A percentile compares a stretch with the other conserved stretches of the same genome.
phyloP scores from a whole-genome alignment of 164 flowering plant species.

The Aristolochia contorta region DNA sequence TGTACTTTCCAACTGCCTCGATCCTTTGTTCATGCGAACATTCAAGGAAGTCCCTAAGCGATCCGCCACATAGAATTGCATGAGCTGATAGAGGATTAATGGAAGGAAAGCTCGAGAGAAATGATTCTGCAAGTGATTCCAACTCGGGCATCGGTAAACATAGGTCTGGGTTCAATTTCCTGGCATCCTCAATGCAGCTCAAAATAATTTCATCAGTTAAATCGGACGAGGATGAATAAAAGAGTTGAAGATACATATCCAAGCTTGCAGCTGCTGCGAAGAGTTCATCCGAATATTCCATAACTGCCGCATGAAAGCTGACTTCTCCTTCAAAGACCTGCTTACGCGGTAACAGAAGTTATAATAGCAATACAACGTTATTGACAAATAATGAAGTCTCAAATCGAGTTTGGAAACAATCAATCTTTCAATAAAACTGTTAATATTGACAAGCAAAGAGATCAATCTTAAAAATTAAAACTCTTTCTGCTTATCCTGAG shows the following conservation, averaged over 20 bases:
- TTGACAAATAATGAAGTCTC: no score
- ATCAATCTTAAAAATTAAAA: no score
- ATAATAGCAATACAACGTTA: no score
- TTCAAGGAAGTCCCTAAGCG: slow-evolving; percentile 51
- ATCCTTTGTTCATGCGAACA: slow-evolving; percentile 33
- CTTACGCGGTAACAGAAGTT: background rate
- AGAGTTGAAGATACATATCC: slow-evolving; percentile 72
- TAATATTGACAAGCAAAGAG: no score
- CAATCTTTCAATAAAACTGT: no score
- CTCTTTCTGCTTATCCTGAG: no score
- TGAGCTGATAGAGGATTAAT: slow-evolving; percentile 88
- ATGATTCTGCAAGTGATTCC: slow-evolving; percentile 84
- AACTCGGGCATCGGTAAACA: slow-evolving; percentile 75
- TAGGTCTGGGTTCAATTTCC: slow-evolving; percentile 25
- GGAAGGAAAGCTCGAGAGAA: slow-evolving; percentile 81
- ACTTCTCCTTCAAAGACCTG: slow-evolving; percentile 91
- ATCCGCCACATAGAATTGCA: slow-evolving; percentile 54
- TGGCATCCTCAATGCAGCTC: slow-evolving; percentile 40
- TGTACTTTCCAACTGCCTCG: slow-evolving; percentile 35
- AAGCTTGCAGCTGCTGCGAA: slow-evolving; percentile 90
- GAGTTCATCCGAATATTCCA: slow-evolving; percentile 90
- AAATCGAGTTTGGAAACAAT: no score
- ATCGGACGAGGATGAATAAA: slow-evolving; percentile 63
- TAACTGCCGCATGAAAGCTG: slow-evolving; percentile 40
- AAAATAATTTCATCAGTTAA: slow-evolving; percentile 74